Base-by-base conservation (phyloP, 495 filamentous ascomycete species). In the Podospora didyma region DNA sequence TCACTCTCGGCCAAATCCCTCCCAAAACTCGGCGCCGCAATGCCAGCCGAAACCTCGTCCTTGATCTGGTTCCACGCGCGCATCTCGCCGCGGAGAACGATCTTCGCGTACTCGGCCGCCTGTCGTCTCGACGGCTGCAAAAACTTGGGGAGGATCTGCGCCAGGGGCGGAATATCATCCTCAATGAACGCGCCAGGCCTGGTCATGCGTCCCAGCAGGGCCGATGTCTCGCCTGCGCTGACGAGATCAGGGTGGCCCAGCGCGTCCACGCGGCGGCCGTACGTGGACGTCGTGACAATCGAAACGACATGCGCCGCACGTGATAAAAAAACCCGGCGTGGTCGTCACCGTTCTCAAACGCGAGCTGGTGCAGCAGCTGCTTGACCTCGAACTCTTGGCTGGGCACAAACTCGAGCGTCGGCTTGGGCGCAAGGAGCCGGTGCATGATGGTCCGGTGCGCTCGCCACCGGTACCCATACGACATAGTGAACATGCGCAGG, bases 371-470 rank as follows among this genome's bases (percentile, higher is more conserved):
- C 23, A 49, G 47, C 11, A 49, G 47, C 47, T 49, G 47, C 47
- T 49, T 49, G 47, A 20, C 28, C 24, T 49, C 47, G 47, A 49
- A 49, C 17, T 49, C 47, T 24, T 49, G 47, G 14, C 14, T 17
- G 24, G 47, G 47, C 1, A 17, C 16, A 20, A 49, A 49, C n/a
- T 17, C n/a, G 47, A n/a, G 22, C 23, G 47, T 49, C 23, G 28
- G 26, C 22, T 22, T 28, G 23, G 14, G 12, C 7, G 47, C 10
- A n/a, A 31, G 16, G 22, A 49, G 22, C 3, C 14, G 14, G 47
- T 31, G 47, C 47, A 34, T 20, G 47, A 49, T 28, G 4, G 22
- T 31, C 1, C 47, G 47, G 9, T 49, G 19, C 3, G 47, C 47
- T 10, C 47, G 47, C 47, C 47, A 49, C 11, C 28, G 12, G 14